Base-by-base conservation (phyloP, 768 basidiomycete genomes). In the Panaeolus cyanescens region DNA sequence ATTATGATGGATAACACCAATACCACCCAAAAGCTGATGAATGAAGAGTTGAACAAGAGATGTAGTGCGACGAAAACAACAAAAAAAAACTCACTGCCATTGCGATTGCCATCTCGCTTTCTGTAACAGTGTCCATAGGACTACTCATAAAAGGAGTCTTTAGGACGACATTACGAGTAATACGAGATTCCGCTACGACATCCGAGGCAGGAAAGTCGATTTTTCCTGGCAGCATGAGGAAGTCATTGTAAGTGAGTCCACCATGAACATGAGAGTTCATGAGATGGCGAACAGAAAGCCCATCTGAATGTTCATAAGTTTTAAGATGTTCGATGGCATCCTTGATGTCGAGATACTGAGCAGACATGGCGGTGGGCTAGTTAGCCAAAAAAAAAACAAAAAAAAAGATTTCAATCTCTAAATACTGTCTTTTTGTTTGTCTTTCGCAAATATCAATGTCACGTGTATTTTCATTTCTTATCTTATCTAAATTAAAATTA, bases 101-200 rank as follows among this genome's bases (percentile, higher is more conserved):
- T 55, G 89, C 80, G 71, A 96, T 94, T 31, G 93, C 94, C 93
- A 96, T 96, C 62, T 93, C 88, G 58, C 84, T 87, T 77, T 98
- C 97, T 1, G 97, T 99, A 67, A 99, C 97, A 45, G 97, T 99
- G 79, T 99, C 97, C 97, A 99, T 99, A 15, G 97, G 96, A 56
- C 93, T 96, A 74, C 94, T 96, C 81, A 98, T 81, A 78, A 99
- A 96, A 0, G 96, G 97, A 0, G 95, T 96, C 79, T 95, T 98
- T 68, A 99, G 83, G 40, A 81, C 78, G 68, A 98, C 92, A 67
- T 97, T 97, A 59, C 91, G 88, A 22, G 96, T 97, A 61, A 99
- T 88, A 58, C 83, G 86, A 68, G 87, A 91, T 79, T 98, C 94
- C 2, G 93, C 88, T 67, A 84, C 71, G 72, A 95, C 96, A 42